Evolutionary conservation across 192 early-diverging fungal genomes (phyloP), one percentile per base, ranked within the genome.

Genomic region (Coemansia sp.): DNA sequence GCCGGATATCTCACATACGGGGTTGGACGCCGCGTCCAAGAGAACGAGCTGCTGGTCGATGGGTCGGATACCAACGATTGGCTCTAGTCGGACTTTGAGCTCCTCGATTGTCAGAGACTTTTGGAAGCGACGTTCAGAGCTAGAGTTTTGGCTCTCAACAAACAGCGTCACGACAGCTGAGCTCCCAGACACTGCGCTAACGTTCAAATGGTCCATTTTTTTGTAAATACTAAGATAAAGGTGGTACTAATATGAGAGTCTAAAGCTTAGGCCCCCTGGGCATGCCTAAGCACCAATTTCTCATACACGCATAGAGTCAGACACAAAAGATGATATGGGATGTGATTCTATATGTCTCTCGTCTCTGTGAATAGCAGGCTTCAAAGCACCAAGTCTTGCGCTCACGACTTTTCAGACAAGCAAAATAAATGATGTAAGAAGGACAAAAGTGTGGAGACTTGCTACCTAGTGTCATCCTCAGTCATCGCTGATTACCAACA

Each of bases 101-200:
- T 39, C 69, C 35, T 68, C 59, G 35, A 64, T 44, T 4, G 69
- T 62, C 24, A 76, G 38, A 8, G 64, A 69, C 32, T 62, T 70
- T 61, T 93, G 91, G 62, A 99, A 92, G 3, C 97, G 87, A 56
- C 95, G 84, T 84, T 99, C 97, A 12, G 93, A 92, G 59, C 85
- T 83, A 62, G 89, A 85, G 63, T 88, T 90, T 39, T 94, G 88
- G 67, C 89, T 92, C 37, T 90, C 87, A 15, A 98, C 91, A 79
- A 95, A 95, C 45, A 98, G 71, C 11, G 89, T 98, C 41, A 98
- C 89, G n/a, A 96, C 89, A 4, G 94, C 56, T 30, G 56, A 59
- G 34, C 56, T 16, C 16, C 56, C 56, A 3, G 52, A 11, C 18
- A 29, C 52, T 34, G 15, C 53, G 29, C 29, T 7, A 3, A 30